Conservation (phyloP, 306 rosid species). For the Inga oerstediana region DNA sequence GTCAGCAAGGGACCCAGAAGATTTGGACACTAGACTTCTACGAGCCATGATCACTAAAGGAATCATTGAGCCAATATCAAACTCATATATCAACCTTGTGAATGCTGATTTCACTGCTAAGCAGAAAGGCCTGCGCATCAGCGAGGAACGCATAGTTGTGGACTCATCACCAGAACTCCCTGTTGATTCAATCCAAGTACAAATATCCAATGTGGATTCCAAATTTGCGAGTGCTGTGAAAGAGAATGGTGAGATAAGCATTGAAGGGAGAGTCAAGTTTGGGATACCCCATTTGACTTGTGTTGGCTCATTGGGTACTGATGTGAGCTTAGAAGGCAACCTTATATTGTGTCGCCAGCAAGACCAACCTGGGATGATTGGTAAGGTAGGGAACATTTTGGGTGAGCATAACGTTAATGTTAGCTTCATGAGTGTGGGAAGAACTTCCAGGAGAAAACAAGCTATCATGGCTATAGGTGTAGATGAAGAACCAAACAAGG, state of each 20-base stretch:
- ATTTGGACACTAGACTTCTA: conserved; percentile 85
- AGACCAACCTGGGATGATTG: conserved; percentile 96
- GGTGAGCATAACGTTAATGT: conserved; percentile 77
- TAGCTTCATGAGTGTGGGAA: conserved; percentile 92
- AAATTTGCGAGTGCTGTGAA: conserved; percentile 74
- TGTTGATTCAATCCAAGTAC: conserved; percentile 69
- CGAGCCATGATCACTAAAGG: conserved; percentile 96
- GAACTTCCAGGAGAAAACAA: conserved; percentile 57
- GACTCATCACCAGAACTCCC: conserved; percentile 73
- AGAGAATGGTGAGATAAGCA: conserved; percentile 60
- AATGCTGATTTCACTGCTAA: conserved; percentile 90
- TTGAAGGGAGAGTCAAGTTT: conserved; percentile 83
- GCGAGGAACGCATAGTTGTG: conserved; percentile 61
- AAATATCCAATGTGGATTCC: conserved; percentile 64
- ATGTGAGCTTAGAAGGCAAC: conserved; percentile 90
- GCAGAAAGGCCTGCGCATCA: conserved; percentile 77
- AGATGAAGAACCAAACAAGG: conserved; percentile 77
- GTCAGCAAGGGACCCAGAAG: conserved; percentile 70
- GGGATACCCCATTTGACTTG: conserved; percentile 72
- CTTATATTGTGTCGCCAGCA: conserved; percentile 76
- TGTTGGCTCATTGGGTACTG: conserved; percentile 73
- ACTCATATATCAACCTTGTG: conserved; percentile 73
- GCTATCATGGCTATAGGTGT: conserved; percentile 95
- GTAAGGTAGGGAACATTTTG: conserved; percentile 75
- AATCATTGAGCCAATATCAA: conserved; percentile 77